Conservation (phyloP, 441 rosid genomes). For the Pelargonium citronellum region DNA sequence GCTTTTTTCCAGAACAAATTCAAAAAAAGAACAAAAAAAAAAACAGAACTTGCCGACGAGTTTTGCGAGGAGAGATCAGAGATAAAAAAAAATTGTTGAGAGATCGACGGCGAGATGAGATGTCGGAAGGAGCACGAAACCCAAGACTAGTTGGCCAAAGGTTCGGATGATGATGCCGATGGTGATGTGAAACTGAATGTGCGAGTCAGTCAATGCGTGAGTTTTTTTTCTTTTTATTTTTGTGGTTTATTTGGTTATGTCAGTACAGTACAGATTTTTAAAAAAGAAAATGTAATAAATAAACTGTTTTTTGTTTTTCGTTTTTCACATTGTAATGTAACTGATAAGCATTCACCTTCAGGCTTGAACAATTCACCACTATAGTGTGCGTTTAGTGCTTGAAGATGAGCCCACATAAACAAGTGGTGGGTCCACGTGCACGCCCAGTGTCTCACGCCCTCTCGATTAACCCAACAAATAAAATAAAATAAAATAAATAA, state of each 20-base stretch:
- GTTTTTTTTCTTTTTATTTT: conserved; percentile 6
- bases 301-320: neutral
- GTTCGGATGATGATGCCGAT: conserved; percentile 25
- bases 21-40: neutral
- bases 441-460: neutral
- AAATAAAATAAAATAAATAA: neutral
- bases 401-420: neutral
- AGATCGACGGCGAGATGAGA: conserved; percentile 11
- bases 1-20: neutral
- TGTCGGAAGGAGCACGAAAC: conserved; percentile 23
- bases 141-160: conserved; percentile 16
- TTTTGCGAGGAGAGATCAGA: neutral
- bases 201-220: neutral
- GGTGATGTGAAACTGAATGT: conserved; percentile 31
- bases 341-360: too few relatives aligned
- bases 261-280: neutral
- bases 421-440: neutral
- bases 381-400: neutral
- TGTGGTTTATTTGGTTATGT: conserved; percentile 6
- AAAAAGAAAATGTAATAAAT: neutral
- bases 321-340: neutral
- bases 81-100: neutral
- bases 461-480: neutral
- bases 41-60: conserved; percentile 14
- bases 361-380: neutral